Conservation (phyloP, 1,284 basidiomycete genomes). For the Abortiporus biennis region DNA sequence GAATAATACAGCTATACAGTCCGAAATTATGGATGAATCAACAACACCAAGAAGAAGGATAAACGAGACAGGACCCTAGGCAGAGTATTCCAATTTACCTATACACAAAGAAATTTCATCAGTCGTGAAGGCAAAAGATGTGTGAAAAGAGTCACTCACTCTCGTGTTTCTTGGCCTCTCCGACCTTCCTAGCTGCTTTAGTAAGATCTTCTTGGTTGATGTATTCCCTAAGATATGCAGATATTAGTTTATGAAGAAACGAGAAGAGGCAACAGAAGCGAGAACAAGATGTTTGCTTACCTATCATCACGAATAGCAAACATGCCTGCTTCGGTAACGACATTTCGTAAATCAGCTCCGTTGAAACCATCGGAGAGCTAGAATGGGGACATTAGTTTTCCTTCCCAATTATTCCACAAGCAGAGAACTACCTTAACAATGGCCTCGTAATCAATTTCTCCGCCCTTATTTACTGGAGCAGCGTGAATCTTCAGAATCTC, state of each 20-base stretch:
- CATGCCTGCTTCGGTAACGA: conserved; percentile 98
- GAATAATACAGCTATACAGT: too few species aligned
- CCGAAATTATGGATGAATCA: too few species aligned
- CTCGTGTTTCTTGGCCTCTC: conserved; percentile 95
- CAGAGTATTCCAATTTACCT: conserved; percentile 59
- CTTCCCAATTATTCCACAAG: too few species aligned
- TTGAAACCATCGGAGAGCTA: conserved; percentile 91
- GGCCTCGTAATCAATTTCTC: conserved; percentile 94
- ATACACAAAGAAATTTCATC: conserved; percentile 8
- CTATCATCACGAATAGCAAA: conserved; percentile 97
- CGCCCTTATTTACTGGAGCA: conserved; percentile 90
- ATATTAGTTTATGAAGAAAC: conserved; percentile 7
- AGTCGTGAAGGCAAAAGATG: conserved; percentile 6
- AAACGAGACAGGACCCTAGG: too few species aligned
- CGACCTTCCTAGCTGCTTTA: conserved; percentile 96
- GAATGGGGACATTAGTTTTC: too few species aligned
- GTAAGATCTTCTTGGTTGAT: conserved; percentile 93
- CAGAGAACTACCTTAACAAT: conserved; percentile 77
- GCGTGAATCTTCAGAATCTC: conserved; percentile 99
- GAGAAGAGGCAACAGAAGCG: conserved; percentile 5
- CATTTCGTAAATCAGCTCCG: conserved; percentile 93
- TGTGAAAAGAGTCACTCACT: conserved; percentile 41
- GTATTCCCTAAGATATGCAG: conserved; percentile 59
- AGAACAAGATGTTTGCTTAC: conserved; percentile 30
- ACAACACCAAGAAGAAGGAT: too few species aligned